These are phyloP conservation scores for Paraurostyla sp. DNA, from an alignment of 73 alveolate genomes.

Conservation along the genomic window DNA sequence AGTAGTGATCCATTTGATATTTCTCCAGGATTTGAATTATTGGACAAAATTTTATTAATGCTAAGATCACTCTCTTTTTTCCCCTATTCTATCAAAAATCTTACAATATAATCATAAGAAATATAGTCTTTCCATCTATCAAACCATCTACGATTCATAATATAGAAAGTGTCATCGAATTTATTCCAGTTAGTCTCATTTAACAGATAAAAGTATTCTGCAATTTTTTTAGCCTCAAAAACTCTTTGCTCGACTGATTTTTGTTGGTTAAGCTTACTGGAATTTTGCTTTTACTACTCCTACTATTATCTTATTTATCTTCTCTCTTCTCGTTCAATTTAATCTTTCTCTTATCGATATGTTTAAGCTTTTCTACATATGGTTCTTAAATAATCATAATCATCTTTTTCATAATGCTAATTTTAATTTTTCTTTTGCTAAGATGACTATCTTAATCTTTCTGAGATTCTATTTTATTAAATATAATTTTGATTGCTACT, in stretches of 20 bases:
- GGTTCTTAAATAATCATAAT: constrained; percentile 23
- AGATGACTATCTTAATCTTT: too few species aligned
- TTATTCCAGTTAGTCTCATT: constrained; percentile 61
- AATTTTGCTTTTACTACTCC: neutral
- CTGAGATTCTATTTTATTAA: neutral
- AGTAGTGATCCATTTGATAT: constrained; percentile 38
- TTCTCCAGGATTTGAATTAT: constrained; percentile 67
- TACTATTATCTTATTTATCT: neutral
- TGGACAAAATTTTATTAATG: constrained; percentile 10
- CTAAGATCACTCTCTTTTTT: constrained; percentile 22
- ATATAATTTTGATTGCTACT: neutral
- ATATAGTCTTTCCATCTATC: constrained; percentile 67
- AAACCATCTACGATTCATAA: constrained; percentile 63
- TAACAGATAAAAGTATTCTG: constrained; percentile 30
- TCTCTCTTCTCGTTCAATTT: constrained; percentile 7
- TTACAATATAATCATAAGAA: constrained; percentile 58
- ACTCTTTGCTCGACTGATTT: constrained; percentile 40
- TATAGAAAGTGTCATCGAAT: constrained; percentile 61
- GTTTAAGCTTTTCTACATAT: neutral
- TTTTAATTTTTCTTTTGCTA: neutral
- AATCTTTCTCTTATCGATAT: neutral
- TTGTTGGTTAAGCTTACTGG: neutral
- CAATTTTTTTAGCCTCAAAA: constrained; percentile 52
- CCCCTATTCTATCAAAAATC: constrained; percentile 23
- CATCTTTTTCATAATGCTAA: constrained; percentile 30